These are phyloP conservation scores for Epichloe coenophiala DNA, from an alignment of 2,329 filamentous ascomycete genomes.

Conservation along the genomic window DNA sequence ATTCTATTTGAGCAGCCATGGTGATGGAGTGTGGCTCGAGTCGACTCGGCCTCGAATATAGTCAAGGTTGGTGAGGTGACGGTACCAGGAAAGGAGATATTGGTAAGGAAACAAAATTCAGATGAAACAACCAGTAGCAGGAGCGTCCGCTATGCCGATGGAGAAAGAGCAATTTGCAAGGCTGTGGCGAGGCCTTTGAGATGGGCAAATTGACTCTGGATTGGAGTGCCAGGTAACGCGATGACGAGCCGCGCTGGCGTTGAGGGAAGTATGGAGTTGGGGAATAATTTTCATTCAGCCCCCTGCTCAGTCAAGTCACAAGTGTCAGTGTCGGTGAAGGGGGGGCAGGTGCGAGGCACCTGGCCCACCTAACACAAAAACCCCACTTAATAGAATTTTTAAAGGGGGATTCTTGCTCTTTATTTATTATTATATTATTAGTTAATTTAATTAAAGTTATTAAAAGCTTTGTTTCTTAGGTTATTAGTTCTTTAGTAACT, in stretches of 20 bases:
- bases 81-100: not conserved
- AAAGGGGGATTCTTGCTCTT: too few relatives aligned
- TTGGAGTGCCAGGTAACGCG: constrained; percentile 17
- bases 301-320: not conserved
- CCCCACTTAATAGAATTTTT: too few relatives aligned
- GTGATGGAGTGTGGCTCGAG: constrained; percentile 16
- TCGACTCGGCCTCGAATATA: constrained; percentile 13
- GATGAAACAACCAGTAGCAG: not conserved
- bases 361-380: too few relatives aligned
- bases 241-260: constrained; percentile 18
- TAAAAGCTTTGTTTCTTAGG: too few relatives aligned
- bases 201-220: constrained; percentile 12
- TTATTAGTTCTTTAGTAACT: too few relatives aligned
- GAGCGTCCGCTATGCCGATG: constrained; percentile 2
- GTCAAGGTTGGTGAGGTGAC: not conserved
- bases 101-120: not conserved
- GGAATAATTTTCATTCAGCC: constrained; percentile 24
- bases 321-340: not conserved
- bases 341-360: too few relatives aligned
- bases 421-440: too few relatives aligned
- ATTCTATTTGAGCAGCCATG: constrained; percentile 41
- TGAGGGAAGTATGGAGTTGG: constrained; percentile 9
- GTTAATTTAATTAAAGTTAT: too few relatives aligned
- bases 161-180: constrained; percentile 9
- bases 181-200: constrained; percentile 10